phyloP scores from a whole-genome alignment of 257 asterid genomes.

The Solanum virginianum region DNA sequence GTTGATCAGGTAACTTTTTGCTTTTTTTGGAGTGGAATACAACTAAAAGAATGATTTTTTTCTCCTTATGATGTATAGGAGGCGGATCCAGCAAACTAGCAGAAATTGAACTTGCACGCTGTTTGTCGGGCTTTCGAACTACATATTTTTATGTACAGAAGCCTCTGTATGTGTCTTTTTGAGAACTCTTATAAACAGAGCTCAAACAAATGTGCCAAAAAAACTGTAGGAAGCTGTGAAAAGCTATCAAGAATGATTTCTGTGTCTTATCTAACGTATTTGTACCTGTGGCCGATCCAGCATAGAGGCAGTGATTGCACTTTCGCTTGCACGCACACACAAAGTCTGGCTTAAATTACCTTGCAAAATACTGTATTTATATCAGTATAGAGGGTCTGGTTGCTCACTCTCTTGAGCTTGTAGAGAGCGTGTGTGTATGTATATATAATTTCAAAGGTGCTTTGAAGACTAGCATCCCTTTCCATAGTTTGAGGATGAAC shows the following conservation, averaged over 20 bases:
- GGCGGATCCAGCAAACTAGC: not conserved
- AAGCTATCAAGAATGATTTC: not conserved
- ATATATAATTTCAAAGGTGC: not conserved
- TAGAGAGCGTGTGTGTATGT: not conserved
- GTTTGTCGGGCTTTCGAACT: not conserved
- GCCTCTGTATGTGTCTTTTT: not conserved
- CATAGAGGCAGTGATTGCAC: not conserved
- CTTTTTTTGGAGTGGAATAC: not conserved
- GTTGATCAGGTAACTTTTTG: conserved; percentile 20
- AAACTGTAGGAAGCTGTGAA: not conserved
- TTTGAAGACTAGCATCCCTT: not conserved
- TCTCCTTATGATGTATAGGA: not conserved
- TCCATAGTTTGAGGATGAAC: not conserved
- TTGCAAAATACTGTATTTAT: not conserved
- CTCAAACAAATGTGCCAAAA: not conserved
- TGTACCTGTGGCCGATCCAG: not conserved
- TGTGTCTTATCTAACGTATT: not conserved
- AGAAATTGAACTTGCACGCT: not conserved
- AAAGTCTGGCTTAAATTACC: not conserved
- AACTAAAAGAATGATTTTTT: not conserved
- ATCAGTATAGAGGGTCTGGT: not conserved
- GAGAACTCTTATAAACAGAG: not conserved
- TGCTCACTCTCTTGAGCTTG: not conserved
- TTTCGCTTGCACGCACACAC: not conserved
- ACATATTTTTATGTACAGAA: not conserved